phyloP scores from a whole-genome alignment of 371 early-diverging fungal genomes.

The Fennellomyces sp. region DNA sequence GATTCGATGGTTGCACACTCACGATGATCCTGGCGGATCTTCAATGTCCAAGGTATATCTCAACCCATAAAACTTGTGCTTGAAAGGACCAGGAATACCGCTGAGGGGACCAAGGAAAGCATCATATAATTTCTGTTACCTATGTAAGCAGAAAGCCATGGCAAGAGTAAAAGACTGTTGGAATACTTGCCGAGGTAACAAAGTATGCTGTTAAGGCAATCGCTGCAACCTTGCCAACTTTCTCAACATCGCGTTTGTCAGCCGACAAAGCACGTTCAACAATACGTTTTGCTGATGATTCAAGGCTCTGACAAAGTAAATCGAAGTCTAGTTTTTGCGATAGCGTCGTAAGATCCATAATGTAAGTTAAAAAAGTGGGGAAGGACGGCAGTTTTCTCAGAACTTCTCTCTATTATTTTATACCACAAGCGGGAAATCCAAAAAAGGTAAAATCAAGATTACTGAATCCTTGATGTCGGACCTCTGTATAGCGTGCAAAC shows the following conservation, averaged over 20 bases:
- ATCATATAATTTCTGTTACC: slow-evolving; percentile 29
- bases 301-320: too few species aligned
- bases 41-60: slow-evolving; percentile 12
- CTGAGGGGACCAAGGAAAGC: slow-evolving; percentile 35
- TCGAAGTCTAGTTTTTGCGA: not conserved
- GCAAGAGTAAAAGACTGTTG: not conserved
- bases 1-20: not conserved
- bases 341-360: not conserved
- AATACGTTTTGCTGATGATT: not conserved
- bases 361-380: not conserved
- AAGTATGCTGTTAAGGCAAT: not conserved
- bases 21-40: slow-evolving; percentile 28
- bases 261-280: not conserved
- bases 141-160: not conserved
- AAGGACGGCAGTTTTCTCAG: not conserved
- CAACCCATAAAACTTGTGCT: slow-evolving; percentile 15
- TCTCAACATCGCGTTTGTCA: not conserved
- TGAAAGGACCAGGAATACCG: slow-evolving; percentile 34
- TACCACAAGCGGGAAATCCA: not conserved
- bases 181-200: slow-evolving; percentile 3
- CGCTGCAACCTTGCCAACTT: slow-evolving; percentile 1
- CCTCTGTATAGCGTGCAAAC: too few species aligned
- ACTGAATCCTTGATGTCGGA: too few species aligned
- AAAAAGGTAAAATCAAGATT: not conserved
- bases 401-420: not conserved